Base-by-base conservation (phyloP, 2,329 filamentous ascomycete species). In the Tolypocladium nubicola region DNA sequence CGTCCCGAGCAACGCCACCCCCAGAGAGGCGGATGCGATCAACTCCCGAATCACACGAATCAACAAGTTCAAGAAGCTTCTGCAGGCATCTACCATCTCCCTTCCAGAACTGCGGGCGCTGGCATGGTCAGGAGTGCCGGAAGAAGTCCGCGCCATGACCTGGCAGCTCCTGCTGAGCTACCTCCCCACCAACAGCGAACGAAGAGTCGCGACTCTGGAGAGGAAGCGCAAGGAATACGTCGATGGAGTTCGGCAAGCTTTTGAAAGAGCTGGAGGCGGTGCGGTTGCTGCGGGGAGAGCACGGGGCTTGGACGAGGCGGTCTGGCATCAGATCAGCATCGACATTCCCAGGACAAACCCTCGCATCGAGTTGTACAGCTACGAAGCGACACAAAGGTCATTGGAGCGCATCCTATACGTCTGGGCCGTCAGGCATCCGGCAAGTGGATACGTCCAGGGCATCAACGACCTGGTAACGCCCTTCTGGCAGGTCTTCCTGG, bases 261-360 rank as follows among this genome's bases (percentile, higher is more conserved):
- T 88, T 65, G 85, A 89, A 61, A 73, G 87, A 61, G 84, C 85
- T 2, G 83, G 89, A 56, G 70, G 65, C 11, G 71, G 62, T 50
- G 59, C 65, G 19, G 64, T 63, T 30, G 63, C 77, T 1, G 63
- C 73, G 4, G 76, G 79, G 16, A 79, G 80, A 61, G 70, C 76
- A 9, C 75, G 83, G 60, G 93, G 92, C 2, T 75, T 99, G 21
- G 95, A 99, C 65, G 94, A 99, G 75, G 88, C 90, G n/a, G 86
- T 99, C 59, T 99, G 94, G 94, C 94, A 99, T 75, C 94, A 99
- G 69, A 97, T 99, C 73, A 97, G 91, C 72, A 99, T 99, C 67
- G 94, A 99, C 68, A 90, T 97, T 26, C 94, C 94, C 3, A 85
- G 94, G 54, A 99, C 94, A 4, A 97, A 96, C 68, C 94, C 94